Percentiles rank a stretch among this genome's conserved stretches.
phyloP scores from a whole-genome alignment of 176 grass and related monocot genomes.

The Calamus simplicifolius region DNA sequence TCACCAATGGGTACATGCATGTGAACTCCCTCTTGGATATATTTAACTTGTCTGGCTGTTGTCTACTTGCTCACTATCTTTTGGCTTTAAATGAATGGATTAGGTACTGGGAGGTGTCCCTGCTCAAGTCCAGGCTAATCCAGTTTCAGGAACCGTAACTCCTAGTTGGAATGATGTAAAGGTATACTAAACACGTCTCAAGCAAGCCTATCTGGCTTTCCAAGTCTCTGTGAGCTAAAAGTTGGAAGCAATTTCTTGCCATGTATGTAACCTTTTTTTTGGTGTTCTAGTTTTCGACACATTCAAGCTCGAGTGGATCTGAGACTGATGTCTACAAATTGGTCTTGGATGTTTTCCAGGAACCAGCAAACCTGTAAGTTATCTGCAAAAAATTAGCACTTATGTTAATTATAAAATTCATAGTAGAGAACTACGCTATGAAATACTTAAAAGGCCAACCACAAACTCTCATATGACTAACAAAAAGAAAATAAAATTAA shows the following conservation, averaged over 20 bases:
- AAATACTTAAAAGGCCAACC: too few species aligned
- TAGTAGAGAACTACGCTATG: too few species aligned
- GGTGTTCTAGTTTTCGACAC: conserved; percentile 23
- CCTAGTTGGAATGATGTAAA: conserved; percentile 10
- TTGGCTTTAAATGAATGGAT: background rate
- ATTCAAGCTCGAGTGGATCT: conserved; percentile 18
- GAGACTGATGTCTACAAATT: conserved; percentile 16
- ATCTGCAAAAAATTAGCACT: conserved; percentile 14
- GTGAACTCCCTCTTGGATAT: too few species aligned
- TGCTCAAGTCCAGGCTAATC: conserved; percentile 28
- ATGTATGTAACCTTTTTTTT: conserved; percentile 3
- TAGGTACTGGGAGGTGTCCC: conserved; percentile 1
- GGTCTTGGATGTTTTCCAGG: conserved; percentile 73
- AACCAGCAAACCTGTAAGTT: conserved; percentile 53
- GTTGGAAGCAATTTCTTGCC: background rate
- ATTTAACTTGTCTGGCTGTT: too few species aligned
- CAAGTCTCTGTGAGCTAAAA: too few species aligned
- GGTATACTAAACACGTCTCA: conserved; percentile 4
- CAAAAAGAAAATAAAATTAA: too few species aligned
- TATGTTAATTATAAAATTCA: too few species aligned
- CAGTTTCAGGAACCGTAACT: conserved; percentile 11
- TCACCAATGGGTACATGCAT: background rate
- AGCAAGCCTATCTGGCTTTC: conserved; percentile 8
- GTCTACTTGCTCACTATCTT: too few species aligned
- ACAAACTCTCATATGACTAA: too few species aligned